Evolutionary conservation across 2,329 filamentous ascomycete genomes (phyloP), one percentile per base, ranked within the genome.

Genomic region (Helminthosporium solani): DNA sequence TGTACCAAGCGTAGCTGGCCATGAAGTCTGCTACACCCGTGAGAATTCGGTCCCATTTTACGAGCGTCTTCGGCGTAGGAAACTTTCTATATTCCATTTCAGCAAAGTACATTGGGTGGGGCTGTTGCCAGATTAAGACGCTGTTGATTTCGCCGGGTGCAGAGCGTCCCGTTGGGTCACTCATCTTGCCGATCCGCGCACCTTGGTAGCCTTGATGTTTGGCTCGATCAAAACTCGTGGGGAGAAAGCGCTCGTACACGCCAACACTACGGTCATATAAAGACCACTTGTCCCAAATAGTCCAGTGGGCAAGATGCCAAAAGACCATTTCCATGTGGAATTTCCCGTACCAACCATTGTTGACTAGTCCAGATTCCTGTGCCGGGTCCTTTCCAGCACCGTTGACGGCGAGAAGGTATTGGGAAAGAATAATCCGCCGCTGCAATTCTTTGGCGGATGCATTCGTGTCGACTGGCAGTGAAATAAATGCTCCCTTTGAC

Each of bases 111-210:
- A 83, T 78, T 0, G 77, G 73, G 58, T 84, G 81, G 7, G 80
- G 80, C 54, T 83, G 81, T 54, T 84, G 81, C 81, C 81, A 84
- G 46, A 83, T 78, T 2, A 85, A 67, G 1, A 84, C 67, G 8
- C 75, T 77, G 59, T 84, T 84, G 58, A 84, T 83, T 51, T 81
- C 77, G 2, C 82, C 81, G 1, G 81, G 80, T 1, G 79, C 78
- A 37, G 75, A 78, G 9, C 77, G 70, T 20, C 80, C 78, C 0
- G 73, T 75, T 0, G 79, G 77, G 57, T 82, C 80, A 8, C 74
- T 79, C 79, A 82, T 82, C 57, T 83, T 79, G 2, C 75, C 75
- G 63, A 75, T 73, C 23, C 80, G 40, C 56, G 77, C 77, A 59
- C 71, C 71, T 14, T 60, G 40, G 48, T 73, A 73, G 23, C 71